Percentiles rank a stretch among this genome's conserved stretches.
phyloP scores from a whole-genome alignment of 176 grass and related monocot genomes.

The Poa annua region DNA sequence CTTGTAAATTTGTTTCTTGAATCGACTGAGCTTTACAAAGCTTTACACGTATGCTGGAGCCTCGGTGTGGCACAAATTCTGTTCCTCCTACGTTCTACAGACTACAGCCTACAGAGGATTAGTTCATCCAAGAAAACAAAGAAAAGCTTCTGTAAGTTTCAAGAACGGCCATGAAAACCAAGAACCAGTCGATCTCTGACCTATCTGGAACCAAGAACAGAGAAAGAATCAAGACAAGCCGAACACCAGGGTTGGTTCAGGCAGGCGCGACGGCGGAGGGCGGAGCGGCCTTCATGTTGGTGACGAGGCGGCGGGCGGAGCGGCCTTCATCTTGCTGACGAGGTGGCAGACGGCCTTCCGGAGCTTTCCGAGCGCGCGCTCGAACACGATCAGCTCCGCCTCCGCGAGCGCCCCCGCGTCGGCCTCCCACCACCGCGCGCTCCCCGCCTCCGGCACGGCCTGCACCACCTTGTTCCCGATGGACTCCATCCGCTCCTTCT shows the following conservation, averaged over 20 bases:
- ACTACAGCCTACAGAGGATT: not conserved
- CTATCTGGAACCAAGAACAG: not conserved
- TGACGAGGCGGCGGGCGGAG: not conserved
- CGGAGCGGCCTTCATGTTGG: not conserved
- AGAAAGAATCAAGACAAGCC: not conserved
- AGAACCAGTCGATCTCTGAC: not conserved
- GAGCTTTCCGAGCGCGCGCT: conserved; percentile 2
- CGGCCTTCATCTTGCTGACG: not conserved
- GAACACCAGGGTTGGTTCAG: not conserved
- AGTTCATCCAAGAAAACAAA: not conserved
- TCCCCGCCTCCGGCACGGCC: not conserved
- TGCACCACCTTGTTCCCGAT: not conserved
- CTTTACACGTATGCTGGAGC: not conserved
- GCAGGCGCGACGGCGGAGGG: not conserved
- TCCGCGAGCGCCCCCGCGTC: conserved; percentile 13
- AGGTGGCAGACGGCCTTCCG: not conserved
- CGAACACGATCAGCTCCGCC: conserved; percentile 22
- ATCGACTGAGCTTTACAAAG: not conserved
- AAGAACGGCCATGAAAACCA: not conserved
- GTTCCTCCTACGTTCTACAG: not conserved
- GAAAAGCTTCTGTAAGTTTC: not conserved
- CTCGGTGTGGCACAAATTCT: not conserved
- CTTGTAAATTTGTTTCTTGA: not conserved
- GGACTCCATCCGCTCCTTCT: not conserved
- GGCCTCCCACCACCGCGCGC: conserved; percentile 25